phyloP scores from a whole-genome alignment of 495 filamentous ascomycete genomes.

The Daldinia caldariorum region DNA sequence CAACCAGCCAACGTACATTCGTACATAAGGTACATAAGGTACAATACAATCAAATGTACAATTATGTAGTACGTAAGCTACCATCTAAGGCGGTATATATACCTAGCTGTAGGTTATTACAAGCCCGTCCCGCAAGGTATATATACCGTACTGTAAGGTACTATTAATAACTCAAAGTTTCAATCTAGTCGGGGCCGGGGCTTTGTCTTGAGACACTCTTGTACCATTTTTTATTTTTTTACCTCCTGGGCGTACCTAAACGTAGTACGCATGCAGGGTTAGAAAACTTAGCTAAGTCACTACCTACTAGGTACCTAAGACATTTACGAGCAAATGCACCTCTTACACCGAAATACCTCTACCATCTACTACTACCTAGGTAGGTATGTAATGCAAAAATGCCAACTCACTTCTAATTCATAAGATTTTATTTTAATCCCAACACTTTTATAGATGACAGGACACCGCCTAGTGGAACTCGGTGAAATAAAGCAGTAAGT shows the following conservation, averaged over 20 bases:
- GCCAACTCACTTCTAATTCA: background rate
- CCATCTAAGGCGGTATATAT: slow-evolving; percentile 13
- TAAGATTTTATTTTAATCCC: slow-evolving; percentile 2
- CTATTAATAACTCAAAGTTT: slow-evolving; percentile 13
- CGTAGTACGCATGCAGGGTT: background rate
- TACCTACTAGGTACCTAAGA: too few relatives aligned
- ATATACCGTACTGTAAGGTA: slow-evolving; percentile 21
- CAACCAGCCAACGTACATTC: too few relatives aligned
- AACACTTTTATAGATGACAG: background rate
- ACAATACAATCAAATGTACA: background rate
- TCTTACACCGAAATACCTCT: slow-evolving; percentile 32
- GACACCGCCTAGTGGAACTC: slow-evolving; percentile 13
- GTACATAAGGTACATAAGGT: background rate
- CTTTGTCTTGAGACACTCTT: slow-evolving; percentile 34
- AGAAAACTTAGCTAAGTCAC: background rate
- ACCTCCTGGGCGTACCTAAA: background rate
- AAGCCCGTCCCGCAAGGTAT: slow-evolving; percentile 4
- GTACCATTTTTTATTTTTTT: slow-evolving; percentile 23
- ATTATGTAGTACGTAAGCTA: slow-evolving; percentile 10
- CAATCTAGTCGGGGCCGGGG: slow-evolving; percentile 26
- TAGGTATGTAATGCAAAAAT: background rate
- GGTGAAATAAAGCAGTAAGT: slow-evolving; percentile 11
- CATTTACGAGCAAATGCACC: slow-evolving; percentile 13
- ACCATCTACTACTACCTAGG: background rate
- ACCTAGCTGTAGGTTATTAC: slow-evolving; percentile 5